These are phyloP conservation scores for Cercophora scortea DNA, from an alignment of 495 filamentous ascomycete genomes.

Conservation along the genomic window DNA sequence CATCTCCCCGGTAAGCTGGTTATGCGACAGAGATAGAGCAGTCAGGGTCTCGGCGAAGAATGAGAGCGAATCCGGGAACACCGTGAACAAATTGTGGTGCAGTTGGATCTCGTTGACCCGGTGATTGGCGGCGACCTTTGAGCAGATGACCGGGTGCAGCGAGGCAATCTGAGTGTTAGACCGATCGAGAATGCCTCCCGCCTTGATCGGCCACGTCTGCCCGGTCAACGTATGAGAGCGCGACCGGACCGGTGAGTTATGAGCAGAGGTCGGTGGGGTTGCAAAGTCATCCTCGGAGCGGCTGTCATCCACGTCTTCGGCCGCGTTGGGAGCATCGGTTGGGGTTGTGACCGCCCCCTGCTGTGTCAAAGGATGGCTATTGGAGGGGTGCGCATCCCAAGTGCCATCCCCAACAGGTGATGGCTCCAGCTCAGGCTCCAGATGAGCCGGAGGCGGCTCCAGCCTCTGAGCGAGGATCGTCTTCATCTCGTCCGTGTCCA, in stretches of 20 bases:
- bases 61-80: conserved; percentile 59
- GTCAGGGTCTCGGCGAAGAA: conserved; percentile 63
- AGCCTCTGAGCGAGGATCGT: conserved; percentile 61
- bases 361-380: not conserved
- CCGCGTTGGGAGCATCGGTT: not conserved
- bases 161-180: conserved; percentile 55
- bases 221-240: conserved; percentile 32
- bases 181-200: conserved; percentile 65
- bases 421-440: conserved; percentile 9
- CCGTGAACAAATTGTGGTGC: conserved; percentile 65
- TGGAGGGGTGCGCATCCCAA: no score
- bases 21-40: conserved; percentile 70
- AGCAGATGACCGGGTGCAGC: conserved; percentile 44
- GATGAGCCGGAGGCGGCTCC: conserved; percentile 40
- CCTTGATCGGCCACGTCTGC: conserved; percentile 54
- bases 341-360: not conserved
- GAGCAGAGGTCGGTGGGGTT: conserved; percentile 43
- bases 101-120: conserved; percentile 51
- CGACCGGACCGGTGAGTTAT: conserved; percentile 32
- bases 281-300: conserved; percentile 64
- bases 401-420: not conserved
- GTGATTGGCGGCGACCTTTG: conserved; percentile 39
- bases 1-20: conserved; percentile 55
- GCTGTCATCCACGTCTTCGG: conserved; percentile 32
- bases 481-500: conserved; percentile 78